Base-by-base conservation (phyloP, 177 flowering plant genomes). In the Vitis hybrid region DNA sequence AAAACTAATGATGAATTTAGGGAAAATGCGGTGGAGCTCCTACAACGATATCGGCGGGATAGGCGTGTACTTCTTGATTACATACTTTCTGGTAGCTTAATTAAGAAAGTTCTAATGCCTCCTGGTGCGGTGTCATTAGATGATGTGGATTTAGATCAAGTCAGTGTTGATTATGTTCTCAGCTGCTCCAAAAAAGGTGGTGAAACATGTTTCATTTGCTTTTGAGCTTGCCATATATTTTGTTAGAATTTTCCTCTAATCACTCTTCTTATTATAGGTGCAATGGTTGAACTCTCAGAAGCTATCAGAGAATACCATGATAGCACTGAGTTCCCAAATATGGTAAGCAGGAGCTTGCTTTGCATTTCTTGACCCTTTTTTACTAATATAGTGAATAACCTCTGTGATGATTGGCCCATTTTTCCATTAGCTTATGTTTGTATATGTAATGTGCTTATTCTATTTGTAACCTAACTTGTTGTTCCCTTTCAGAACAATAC, bases 61-160 rank as follows among this genome's bases (percentile, higher is more conserved):
- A 73, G 99, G 76, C 88, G 89, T 10, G 80, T 87, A 15, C 91
- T 96, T 59, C 85, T 96, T 51, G 87, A 86, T 81, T 96, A 87
- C 72, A 77, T 96, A 62, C 82, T 96, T 18, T 87, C 99, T 48
- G 98, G 95, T 68, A 96, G 88, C 77, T 80, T 93, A 64, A 83
- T 96, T 21, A 91, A 91, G 87, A 93, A 88, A 70, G 99, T 96
- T 66, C 72, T 90, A 60, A 87, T 96, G 97, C 99, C 99, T 51
- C 98, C 99, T n/a, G 98, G 99, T 19, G 99, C 99, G 1, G 90
- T 93, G 69, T 86, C 99, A 45, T 78, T 96, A 22, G 98, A 96
- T 77, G 99, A 96, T 76, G 92, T 96, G 73, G 97, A 96, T 86
- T 85, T 93, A 55, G 99, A 96, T 80, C 98, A 96, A 92, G 93